Conservation (phyloP, 2,329 filamentous ascomycete species). For the Fusarium nurragi region DNA sequence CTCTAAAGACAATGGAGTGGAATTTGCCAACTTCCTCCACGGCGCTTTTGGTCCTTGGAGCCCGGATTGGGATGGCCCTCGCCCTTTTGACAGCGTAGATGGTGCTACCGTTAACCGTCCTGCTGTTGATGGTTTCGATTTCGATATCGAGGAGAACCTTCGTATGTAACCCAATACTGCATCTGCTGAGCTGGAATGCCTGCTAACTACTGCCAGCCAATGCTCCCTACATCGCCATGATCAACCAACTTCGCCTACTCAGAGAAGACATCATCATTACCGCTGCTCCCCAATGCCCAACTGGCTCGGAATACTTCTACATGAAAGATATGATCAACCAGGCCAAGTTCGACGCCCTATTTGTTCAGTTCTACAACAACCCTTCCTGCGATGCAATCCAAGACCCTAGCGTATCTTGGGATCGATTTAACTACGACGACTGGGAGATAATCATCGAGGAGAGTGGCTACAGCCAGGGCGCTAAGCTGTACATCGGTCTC, state of each 20-base stretch:
- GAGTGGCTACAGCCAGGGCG: slow-evolving; percentile 50
- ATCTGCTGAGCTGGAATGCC: neutral
- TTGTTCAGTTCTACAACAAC: slow-evolving; percentile 63
- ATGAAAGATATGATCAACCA: slow-evolving; percentile 53
- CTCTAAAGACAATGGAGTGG: slow-evolving; percentile 44
- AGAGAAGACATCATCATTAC: slow-evolving; percentile 51
- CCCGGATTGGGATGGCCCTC: slow-evolving; percentile 46
- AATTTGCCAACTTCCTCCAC: slow-evolving; percentile 54
- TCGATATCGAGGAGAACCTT: slow-evolving; percentile 52
- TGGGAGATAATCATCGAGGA: slow-evolving; percentile 51
- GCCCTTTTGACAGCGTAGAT: slow-evolving; percentile 51
- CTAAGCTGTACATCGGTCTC: slow-evolving; percentile 59
- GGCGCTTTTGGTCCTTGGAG: slow-evolving; percentile 52
- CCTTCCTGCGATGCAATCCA: slow-evolving; percentile 49
- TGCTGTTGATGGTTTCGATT: slow-evolving; percentile 55
- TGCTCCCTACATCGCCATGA: slow-evolving; percentile 52
- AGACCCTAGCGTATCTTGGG: slow-evolving; percentile 42
- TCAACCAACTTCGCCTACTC: slow-evolving; percentile 49
- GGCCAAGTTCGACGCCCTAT: slow-evolving; percentile 55
- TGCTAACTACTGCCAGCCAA: slow-evolving; percentile 42
- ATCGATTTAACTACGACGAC: slow-evolving; percentile 55
- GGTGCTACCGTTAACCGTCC: slow-evolving; percentile 34
- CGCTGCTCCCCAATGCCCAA: slow-evolving; percentile 58
- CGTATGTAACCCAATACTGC: slow-evolving; percentile 39
- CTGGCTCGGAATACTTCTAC: slow-evolving; percentile 41